Evolutionary conservation across 345 rosid genomes (phyloP), one percentile per base, ranked within the genome.

Genomic region (Eucalyptus curtisii): DNA sequence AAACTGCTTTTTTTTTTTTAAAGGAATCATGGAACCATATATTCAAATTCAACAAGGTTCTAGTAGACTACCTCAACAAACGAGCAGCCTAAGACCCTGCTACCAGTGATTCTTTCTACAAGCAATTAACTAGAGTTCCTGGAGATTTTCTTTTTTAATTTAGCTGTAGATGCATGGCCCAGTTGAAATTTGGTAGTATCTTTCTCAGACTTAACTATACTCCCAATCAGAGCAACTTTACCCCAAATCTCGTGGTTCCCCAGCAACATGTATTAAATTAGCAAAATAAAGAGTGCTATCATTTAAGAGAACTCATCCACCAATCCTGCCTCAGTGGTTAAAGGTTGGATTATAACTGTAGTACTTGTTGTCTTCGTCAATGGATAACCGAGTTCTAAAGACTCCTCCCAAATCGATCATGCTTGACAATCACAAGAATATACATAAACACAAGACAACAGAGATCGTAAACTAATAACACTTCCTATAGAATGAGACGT

Each of bases 401-500:
- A 76, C 27, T 40, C 84, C 47, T 40, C 27, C 81, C 45, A 76
- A 42, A 76, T 76, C 24, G 2, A 76, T 40, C 14, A 13, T 40
- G 42, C 47, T 68, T 16, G 40, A 13, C 57, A 86, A 57, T 47
- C 24, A 30, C 13, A 37, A 59, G 30, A 44, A 64, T 30, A 87
- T 59, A 71, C n/a, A 87, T n/a, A 57, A 50, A 88, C n/a, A 40
- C 16, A 33, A 76, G 84, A 76, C 47, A 76, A 76, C 47, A 76
- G 47, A 20, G 30, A 6, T 76, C 1, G 5, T 44, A 40, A 76
- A 76, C 30, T 40, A 76, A 44, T 76, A 76, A 76, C 44, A 25
- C 45, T 76, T 76, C 47, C 45, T 76, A 45, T 71, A 71, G 81
- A 71, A 37, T 71, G 84, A 76, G 84, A 91, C 99, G 93, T 90